Percentiles rank a stretch among this genome's conserved stretches.
Conservation (phyloP, 2,329 filamentous ascomycete genomes). For the Ophiostoma montium region DNA sequence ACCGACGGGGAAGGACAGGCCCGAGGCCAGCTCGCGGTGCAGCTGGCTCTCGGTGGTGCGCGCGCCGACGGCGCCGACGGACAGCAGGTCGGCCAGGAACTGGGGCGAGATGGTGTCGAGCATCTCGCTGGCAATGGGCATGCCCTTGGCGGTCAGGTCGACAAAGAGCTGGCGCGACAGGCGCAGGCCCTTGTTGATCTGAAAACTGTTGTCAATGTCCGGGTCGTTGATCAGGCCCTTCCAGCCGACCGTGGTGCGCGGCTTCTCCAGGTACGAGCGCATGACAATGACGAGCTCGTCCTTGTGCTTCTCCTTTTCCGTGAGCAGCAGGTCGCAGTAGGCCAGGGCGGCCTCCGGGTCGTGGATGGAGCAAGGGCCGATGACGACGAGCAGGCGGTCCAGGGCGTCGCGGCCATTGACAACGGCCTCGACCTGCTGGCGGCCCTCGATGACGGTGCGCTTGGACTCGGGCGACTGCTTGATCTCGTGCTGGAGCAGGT, state of each 20-base stretch:
- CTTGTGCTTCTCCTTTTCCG: constrained; percentile 75
- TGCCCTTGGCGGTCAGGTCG: constrained; percentile 78
- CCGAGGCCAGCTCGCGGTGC: constrained; percentile 85
- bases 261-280: constrained; percentile 98
- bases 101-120: constrained; percentile 95
- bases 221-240: constrained; percentile 98
- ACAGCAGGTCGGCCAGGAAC: constrained; percentile 85
- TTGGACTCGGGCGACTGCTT: constrained; percentile 42
- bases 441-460: constrained; percentile 45
- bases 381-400: constrained; percentile 52
- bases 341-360: constrained; percentile 81
- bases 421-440: constrained; percentile 47
- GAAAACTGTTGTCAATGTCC: constrained; percentile 94
- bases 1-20: constrained; percentile 90
- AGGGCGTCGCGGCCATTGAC: constrained; percentile 46
- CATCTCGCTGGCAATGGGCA: constrained; percentile 97
- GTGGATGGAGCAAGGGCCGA: constrained; percentile 95
- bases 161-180: constrained; percentile 82
- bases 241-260: constrained; percentile 94
- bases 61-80: constrained; percentile 87
- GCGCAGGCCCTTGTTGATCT: constrained; percentile 94
- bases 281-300: constrained; percentile 89
- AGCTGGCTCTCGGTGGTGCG: constrained; percentile 92
- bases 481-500: constrained; percentile 92
- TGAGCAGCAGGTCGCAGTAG: constrained; percentile 75